Conservation (phyloP, 2,329 filamentous ascomycete genomes). For the Emmonsia crescens region DNA sequence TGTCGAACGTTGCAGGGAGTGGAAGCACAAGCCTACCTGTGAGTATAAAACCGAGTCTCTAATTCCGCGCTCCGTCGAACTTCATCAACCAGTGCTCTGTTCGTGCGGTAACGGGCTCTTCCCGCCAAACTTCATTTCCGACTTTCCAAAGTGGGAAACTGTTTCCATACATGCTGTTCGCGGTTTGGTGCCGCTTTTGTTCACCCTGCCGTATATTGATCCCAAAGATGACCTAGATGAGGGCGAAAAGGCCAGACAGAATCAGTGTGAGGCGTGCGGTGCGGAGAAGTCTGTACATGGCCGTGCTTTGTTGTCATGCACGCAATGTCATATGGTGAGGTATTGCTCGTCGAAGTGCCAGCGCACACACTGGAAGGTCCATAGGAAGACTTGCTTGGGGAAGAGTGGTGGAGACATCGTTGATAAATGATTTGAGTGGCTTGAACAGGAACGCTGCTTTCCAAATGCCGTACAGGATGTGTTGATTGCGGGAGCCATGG, state of each 20-base stretch:
- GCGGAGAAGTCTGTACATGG: conserved; percentile 14
- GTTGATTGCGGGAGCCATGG: background rate
- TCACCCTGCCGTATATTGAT: conserved; percentile 22
- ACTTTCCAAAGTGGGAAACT: conserved; percentile 13
- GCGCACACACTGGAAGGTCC: conserved; percentile 44
- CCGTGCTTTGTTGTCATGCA: conserved; percentile 35
- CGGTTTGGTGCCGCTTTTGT: conserved; percentile 24
- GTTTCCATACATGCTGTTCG: conserved; percentile 20
- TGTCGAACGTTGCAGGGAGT: conserved; percentile 30
- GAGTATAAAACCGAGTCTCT: conserved; percentile 16
- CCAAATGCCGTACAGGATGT: background rate
- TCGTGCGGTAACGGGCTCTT: conserved; percentile 24
- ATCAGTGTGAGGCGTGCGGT: conserved; percentile 9
- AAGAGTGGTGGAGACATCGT: background rate
- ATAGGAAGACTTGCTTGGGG: conserved; percentile 25
- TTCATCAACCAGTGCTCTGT: conserved; percentile 20
- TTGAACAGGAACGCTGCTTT: background rate
- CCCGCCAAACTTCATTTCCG: conserved; percentile 14
- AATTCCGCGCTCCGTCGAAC: conserved; percentile 19
- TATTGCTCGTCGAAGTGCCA: conserved; percentile 48
- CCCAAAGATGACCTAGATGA: background rate
- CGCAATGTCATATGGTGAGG: conserved; percentile 33
- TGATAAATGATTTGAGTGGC: background rate
- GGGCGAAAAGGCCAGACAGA: conserved; percentile 2
- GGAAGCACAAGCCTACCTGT: conserved; percentile 27